Evolutionary conservation across 805 yeast genomes (phyloP).

Genomic region (Cephaloascus albidus): DNA sequence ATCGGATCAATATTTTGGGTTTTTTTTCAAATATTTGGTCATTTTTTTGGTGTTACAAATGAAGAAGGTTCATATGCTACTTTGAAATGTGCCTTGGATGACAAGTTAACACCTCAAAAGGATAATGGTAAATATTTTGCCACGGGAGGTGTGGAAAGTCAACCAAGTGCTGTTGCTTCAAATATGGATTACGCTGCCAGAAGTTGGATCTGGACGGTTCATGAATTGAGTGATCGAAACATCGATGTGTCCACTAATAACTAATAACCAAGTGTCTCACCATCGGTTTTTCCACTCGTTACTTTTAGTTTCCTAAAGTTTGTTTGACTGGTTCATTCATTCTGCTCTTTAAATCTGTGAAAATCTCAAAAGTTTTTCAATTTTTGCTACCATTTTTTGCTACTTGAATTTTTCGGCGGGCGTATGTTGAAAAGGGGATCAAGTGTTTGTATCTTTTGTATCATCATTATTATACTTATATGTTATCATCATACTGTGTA

Average conservation of each 20-base stretch:
- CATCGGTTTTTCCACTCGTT: no score
- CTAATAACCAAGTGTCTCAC: no score
- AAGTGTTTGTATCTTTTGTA: no score
- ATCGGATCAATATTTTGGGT: conserved; percentile 73
- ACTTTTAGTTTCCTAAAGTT: no score
- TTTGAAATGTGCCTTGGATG: conserved; percentile 51
- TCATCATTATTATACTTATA: no score
- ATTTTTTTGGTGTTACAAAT: conserved; percentile 57
- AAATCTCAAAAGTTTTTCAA: no score
- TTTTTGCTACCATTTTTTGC: no score
- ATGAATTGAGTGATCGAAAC: conserved; percentile 42
- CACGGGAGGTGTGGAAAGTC: conserved; percentile 46
- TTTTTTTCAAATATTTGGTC: conserved; percentile 59
- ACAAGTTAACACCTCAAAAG: conserved; percentile 32
- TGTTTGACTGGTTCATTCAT: no score
- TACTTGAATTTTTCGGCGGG: no score
- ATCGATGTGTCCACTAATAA: conserved; percentile 11
- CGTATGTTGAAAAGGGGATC: no score
- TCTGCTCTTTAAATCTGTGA: no score
- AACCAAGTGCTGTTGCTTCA: conserved; percentile 50
- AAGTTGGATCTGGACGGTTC: conserved; percentile 76
- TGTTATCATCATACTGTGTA: no score
- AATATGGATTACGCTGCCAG: conserved; percentile 51
- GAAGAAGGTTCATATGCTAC: conserved; percentile 67
- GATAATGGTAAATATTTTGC: conserved; percentile 67